Conservation (phyloP, 2,329 filamentous ascomycete genomes). For the Microdochium nivale region DNA sequence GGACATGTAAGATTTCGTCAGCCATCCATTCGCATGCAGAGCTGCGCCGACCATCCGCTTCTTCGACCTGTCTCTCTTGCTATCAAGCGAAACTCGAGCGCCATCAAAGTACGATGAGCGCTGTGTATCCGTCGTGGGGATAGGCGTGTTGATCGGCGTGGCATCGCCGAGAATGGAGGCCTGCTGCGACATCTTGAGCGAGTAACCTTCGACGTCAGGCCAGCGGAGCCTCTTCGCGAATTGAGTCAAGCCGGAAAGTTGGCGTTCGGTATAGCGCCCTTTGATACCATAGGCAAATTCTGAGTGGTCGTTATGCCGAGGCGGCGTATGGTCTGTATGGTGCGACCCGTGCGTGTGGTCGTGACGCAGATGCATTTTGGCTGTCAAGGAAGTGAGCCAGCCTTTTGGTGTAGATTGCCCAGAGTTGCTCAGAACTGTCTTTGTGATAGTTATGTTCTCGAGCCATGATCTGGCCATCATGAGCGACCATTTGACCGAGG, state of each 20-base stretch:
- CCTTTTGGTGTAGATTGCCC: constrained; percentile 23
- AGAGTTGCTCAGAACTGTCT: constrained; percentile 26
- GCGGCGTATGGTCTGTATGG: constrained; percentile 25
- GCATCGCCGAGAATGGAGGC: constrained; percentile 32
- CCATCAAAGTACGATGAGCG: constrained; percentile 38
- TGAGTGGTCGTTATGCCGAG: constrained; percentile 20
- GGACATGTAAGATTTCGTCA: constrained; percentile 60
- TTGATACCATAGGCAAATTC: constrained; percentile 38
- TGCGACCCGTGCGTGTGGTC: constrained; percentile 24
- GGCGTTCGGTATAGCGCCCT: constrained; percentile 47
- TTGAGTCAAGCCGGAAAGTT: constrained; percentile 52
- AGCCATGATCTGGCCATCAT: constrained; percentile 57
- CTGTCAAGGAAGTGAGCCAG: constrained; percentile 52
- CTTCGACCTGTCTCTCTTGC: constrained; percentile 28
- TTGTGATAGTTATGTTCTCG: constrained; percentile 55
- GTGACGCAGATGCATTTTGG: constrained; percentile 37
- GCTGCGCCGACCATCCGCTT: constrained; percentile 47
- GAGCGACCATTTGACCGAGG: constrained; percentile 59
- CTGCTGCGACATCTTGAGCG: constrained; percentile 37
- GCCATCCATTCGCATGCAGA: constrained; percentile 53
- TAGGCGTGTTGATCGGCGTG: constrained; percentile 30
- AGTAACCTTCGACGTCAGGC: constrained; percentile 49
- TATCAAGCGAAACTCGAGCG: constrained; percentile 14
- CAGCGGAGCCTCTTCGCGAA: constrained; percentile 56
- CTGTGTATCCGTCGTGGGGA: constrained; percentile 25